Base-by-base conservation (phyloP, 257 asterid genomes). In the Scutellaria baicalensis region DNA sequence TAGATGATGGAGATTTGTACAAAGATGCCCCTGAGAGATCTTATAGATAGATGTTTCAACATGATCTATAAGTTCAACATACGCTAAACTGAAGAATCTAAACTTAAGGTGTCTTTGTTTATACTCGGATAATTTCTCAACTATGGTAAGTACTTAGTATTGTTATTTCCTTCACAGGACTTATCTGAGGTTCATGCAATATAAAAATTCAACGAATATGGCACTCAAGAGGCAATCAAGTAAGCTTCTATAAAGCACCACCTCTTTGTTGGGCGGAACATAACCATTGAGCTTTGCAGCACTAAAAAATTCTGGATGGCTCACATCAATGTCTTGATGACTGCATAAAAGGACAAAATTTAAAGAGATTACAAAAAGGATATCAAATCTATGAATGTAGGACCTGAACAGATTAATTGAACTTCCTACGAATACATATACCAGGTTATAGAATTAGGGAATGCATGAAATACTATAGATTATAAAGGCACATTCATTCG, bases 241-340 rank as follows among this genome's bases (percentile, higher is more conserved):
- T 42, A 43, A 75, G 62, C 68, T 48, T 17, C 44, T 38, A 56
- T 12, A 76, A 13, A 58, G 60, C 59, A 63, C 62, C 63, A 88
- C 98, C 98, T 93, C 98, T 82, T 84, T 83, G 80, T 93, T 88
- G 10, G 97, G 98, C 14, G 97, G 98, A 59, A 83, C 80, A 77
- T 93, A 93, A 27, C 96, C 97, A 71, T 88, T 93, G 70, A 74
- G 90, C 86, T 90, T 93, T 59, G 97, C 96, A 50, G 93, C 55
- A 31, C 79, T 75, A 79, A 93, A 93, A 83, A 93, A 93, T 40
- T 90, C 98, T 47, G 98, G 93, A 87, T 93, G 97, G 78, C 98
- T 93, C 57, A 93, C 98, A 79, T 93, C 98, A 50, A 84, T 84
- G 18, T 88, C 98, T 81, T 90, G 80, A 78, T 93, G 95, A 71